phyloP scores from a whole-genome alignment of 2,329 filamentous ascomycete genomes.

The Karstenula rhodostoma region DNA sequence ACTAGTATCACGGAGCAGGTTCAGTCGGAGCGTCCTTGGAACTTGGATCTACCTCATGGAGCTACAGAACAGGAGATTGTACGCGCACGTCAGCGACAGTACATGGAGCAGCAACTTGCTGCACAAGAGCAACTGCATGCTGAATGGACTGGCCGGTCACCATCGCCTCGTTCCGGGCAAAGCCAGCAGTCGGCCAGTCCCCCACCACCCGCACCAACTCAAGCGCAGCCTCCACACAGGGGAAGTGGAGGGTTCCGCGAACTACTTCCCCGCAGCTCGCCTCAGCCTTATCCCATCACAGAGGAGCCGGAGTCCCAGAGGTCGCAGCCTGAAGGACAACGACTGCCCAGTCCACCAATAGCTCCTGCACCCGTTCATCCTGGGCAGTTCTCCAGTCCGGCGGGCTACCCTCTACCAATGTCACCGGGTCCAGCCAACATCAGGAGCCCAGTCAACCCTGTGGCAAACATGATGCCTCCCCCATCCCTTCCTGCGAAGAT shows the following conservation, averaged over 20 bases:
- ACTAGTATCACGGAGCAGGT: conserved; percentile 46
- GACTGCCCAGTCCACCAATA: conserved; percentile 26
- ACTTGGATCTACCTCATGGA: conserved; percentile 44
- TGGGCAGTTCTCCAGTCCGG: conserved; percentile 22
- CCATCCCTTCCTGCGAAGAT: conserved; percentile 32
- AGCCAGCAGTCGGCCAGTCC: conserved; percentile 34
- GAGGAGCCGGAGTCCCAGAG: conserved; percentile 16
- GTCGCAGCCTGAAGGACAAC: conserved; percentile 18
- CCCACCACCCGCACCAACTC: conserved; percentile 16
- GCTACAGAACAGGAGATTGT: conserved; percentile 49
- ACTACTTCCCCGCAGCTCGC: conserved; percentile 41
- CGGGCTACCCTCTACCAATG: conserved; percentile 38
- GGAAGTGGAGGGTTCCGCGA: conserved; percentile 43
- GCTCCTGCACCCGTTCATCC: conserved; percentile 31
- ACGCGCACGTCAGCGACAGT: conserved; percentile 46
- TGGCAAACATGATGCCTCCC: conserved; percentile 27
- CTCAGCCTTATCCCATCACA: conserved; percentile 34
- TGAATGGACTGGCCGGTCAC: conserved; percentile 40
- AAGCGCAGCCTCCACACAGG: conserved; percentile 17
- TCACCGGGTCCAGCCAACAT: conserved; percentile 30
- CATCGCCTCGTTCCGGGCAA: conserved; percentile 38
- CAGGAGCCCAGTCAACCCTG: conserved; percentile 34
- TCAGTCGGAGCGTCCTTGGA: conserved; percentile 41
- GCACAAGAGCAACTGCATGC: conserved; percentile 43
- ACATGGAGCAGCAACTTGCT: conserved; percentile 44